Evolutionary conservation across 352 stramenopile genomes (phyloP), one percentile per base, ranked within the genome.

Genomic region (Sclerospora graminicola): DNA sequence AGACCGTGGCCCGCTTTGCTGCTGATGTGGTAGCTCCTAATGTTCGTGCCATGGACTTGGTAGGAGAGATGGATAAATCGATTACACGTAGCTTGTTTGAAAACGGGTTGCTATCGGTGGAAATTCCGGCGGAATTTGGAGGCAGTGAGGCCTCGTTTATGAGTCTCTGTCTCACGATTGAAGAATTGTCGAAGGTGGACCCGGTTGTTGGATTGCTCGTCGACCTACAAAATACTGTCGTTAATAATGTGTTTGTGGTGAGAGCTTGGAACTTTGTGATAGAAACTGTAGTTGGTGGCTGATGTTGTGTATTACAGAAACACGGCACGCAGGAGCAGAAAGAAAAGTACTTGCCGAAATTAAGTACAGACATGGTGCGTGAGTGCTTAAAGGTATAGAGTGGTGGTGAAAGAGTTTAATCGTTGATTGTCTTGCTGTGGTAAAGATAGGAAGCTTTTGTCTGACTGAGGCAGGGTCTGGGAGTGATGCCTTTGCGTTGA

Each of bases 181-280:
- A 99, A 66, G 94, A 98, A 74, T 65, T 98, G 15, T 96, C 89
- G 6, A 88, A 95, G 48, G 82, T 98, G 11, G 95, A 99, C 56
- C 91, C 94, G 4, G 87, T 88, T 2, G 87, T 98, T 2, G 85
- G 84, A 6, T 82, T 98, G 27, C 68, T 98, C 15, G 94, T 95
- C 8, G 95, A 98, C 43, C 84, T 98, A 47, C 95, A 98, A 57
- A 94, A 94, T 55, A 95, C 81, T 0, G 77, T 95, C 45, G 79
- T 96, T 15, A 98, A 97, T 67, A 98, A 98, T 63, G 89, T 97
- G 15, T 91, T 98, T 44, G 11, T 90, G 53, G 75, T 91, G 44
- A 35, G 9, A 33, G 4, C 0, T 1, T 42, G 3, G 6, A 1
- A 31, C n/a, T 8, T 18, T 15, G 20, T 29, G 20, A 24, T 32